Base-by-base conservation (phyloP, 2,329 filamentous ascomycete genomes). In the Ophiostoma novo-ulmi region DNA sequence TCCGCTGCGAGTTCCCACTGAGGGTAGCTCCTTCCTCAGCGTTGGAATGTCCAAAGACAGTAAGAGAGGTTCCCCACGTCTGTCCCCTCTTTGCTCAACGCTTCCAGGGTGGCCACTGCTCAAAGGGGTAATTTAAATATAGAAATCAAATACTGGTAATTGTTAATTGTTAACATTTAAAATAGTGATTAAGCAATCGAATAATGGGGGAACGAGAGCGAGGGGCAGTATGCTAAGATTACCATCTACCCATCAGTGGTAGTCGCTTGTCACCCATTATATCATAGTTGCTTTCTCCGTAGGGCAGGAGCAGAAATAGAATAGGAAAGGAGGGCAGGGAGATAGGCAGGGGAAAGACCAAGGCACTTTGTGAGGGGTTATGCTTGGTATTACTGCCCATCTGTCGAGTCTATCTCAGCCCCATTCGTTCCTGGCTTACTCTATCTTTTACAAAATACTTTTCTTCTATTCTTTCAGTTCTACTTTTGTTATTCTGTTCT, bases 11-110 rank as follows among this genome's bases (percentile, higher is more conserved):
- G 38, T 10, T 39, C 6, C 38, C 38, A 13, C 44, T 48, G 44
- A 61, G 55, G 55, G 14, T 63, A 63, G 58, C 58, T 63, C 58
- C 58, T 63, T 63, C 52, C 58, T 63, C 58, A 35, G 13, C 58
- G 58, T 63, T 35, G 22, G 11, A 58, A 58, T 58, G 22, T 17
- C 14, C 26, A 20, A 22, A 10, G 2, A 58, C 52, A 26, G 44
- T 20, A 10, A 39, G 11, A 39, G 17, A 3, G 10, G 22, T 63
- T 10, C 58, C 26, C 58, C 58, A 63, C 58, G n/a, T 63, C 58
- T 26, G n/a, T 63, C 58, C 58, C 55, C 55, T 35, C 55, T 55
- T 22, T 35, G 55, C 55, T 58, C 52, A 58, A 58, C 52, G n/a
- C 52, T 58, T 58, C 11, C 52, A 17, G 52, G 52, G 11, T 14